Evolutionary conservation across 148 eudicot genomes (phyloP).

Genomic region (Cornus controversa): DNA sequence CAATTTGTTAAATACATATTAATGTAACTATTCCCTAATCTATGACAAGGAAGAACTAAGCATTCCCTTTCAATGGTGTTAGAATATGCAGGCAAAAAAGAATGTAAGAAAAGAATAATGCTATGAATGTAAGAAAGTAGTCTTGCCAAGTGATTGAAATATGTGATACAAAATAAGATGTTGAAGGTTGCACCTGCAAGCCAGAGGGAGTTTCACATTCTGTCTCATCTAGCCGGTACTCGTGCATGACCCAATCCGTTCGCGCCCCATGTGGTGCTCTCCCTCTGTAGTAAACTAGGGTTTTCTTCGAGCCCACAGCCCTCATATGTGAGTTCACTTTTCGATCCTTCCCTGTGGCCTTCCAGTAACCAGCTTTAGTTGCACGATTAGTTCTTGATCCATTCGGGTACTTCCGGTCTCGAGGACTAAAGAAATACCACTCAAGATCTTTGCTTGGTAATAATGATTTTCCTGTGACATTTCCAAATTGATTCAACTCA

Average conservation of each 20-base stretch:
- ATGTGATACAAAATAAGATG: neutral
- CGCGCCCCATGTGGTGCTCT: conserved; percentile 86
- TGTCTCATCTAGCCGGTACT: conserved; percentile 77
- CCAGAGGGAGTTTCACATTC: conserved; percentile 68
- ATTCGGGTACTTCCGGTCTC: conserved; percentile 83
- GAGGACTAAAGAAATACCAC: conserved; percentile 90
- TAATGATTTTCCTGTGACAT: conserved; percentile 60
- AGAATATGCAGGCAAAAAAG: too few relatives aligned
- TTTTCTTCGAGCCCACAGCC: conserved; percentile 85
- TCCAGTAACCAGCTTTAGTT: conserved; percentile 88
- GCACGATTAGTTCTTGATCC: conserved; percentile 93
- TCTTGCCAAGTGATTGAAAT: neutral
- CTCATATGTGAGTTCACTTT: conserved; percentile 70
- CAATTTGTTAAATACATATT: too few relatives aligned
- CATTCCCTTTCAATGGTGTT: too few relatives aligned
- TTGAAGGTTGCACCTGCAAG: conserved; percentile 43
- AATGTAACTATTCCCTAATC: too few relatives aligned
- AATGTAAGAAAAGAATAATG: neutral
- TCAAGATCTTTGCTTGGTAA: conserved; percentile 88
- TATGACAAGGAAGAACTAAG: too few relatives aligned
- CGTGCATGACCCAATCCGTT: conserved; percentile 91
- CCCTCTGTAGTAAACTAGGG: conserved; percentile 86
- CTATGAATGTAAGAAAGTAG: neutral
- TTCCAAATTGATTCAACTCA: neutral
- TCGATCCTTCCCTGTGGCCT: conserved; percentile 87